A percentile compares a stretch with the other conserved stretches of the same genome.
Evolutionary conservation across 495 filamentous ascomycete genomes (phyloP).

Genomic region (Aeminium ludgeri): DNA sequence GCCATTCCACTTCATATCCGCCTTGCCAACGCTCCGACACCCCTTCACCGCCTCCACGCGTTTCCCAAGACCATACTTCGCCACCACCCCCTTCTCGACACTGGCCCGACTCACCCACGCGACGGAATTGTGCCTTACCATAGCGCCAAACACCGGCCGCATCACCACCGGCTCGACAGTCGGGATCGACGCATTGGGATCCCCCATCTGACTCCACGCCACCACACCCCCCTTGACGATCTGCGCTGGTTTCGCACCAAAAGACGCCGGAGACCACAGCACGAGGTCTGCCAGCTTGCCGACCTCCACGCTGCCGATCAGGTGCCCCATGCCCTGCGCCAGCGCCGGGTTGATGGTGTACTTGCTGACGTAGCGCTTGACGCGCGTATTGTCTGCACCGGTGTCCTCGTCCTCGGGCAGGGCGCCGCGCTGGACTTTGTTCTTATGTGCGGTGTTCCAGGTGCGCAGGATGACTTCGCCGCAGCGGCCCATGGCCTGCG

Average conservation of each 20-base stretch:
- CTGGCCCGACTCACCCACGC: constrained; percentile 69
- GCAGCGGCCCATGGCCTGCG: constrained; percentile 93
- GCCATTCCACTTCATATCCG: constrained; percentile 90
- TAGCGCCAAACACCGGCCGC: constrained; percentile 70
- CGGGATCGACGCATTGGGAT: constrained; percentile 85
- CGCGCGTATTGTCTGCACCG: constrained; percentile 79
- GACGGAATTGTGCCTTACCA: constrained; percentile 51
- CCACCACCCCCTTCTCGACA: constrained; percentile 44
- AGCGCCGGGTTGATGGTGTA: constrained; percentile 96
- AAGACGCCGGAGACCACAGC: constrained; percentile 70
- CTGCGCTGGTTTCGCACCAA: constrained; percentile 70
- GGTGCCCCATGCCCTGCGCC: constrained; percentile 80
- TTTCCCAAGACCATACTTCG: constrained; percentile 59
- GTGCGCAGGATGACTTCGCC: constrained; percentile 90
- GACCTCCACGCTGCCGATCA: constrained; percentile 74
- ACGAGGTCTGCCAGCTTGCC: constrained; percentile 89
- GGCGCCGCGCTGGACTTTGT: constrained; percentile 69
- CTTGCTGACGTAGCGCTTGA: constrained; percentile 87
- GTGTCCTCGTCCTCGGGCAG: constrained; percentile 66
- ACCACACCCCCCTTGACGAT: constrained; percentile 90
- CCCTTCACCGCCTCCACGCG: constrained; percentile 64
- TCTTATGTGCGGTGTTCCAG: constrained; percentile 98
- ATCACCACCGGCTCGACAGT: constrained; percentile 76
- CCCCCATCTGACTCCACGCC: constrained; percentile 76
- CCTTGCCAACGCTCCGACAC: constrained; percentile 68